Base-by-base conservation (phyloP, 768 basidiomycete species). In the Xerocomellus dryophilus region DNA sequence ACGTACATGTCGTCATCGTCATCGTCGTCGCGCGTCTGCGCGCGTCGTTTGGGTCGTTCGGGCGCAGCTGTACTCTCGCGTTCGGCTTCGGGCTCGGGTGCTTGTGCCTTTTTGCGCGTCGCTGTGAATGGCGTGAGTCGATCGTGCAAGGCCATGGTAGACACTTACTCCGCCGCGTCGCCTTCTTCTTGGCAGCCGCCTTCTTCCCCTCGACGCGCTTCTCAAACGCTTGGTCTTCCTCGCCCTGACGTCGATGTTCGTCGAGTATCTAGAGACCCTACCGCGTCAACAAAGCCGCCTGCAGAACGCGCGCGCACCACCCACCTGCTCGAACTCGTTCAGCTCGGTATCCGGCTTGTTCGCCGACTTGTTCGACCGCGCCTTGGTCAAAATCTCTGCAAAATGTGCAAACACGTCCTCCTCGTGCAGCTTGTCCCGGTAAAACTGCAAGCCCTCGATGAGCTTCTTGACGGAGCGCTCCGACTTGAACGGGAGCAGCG, bases 401-500 rank as follows among this genome's bases (percentile, higher is more conserved):
- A 99, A 98, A 43, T 85, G 76, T 29, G 76, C 78, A 67, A 80
- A 98, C 6, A 99, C 96, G 1, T 71, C 75, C 39, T 83, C 77
- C 57, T 98, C 95, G 72, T 96, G 91, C 38, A 99, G 74, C 72
- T 99, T 99, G 76, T 98, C 97, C 48, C 93, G 87, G 65, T 99
- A 99, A 73, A 86, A 89, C 43, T 87, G 91, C 23, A 99, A 70
- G 2, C 84, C 94, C 59, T 98, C 96, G 61, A 93, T 90, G 55
- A 98, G 82, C 69, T 95, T 97, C 81, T 97, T 98, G 63, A 98
- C 84, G 0, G 94, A 96, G 31, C 90, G 82, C 61, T 99, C 97
- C 1, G 93, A 95, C 68, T 98, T 98, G 88, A 91, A 99, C 0
- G 94, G 96, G 15, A 98, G 79, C 2, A 98, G 73, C 0, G 96